Conservation (phyloP, 441 rosid species). For the Mallotus japonicus region DNA sequence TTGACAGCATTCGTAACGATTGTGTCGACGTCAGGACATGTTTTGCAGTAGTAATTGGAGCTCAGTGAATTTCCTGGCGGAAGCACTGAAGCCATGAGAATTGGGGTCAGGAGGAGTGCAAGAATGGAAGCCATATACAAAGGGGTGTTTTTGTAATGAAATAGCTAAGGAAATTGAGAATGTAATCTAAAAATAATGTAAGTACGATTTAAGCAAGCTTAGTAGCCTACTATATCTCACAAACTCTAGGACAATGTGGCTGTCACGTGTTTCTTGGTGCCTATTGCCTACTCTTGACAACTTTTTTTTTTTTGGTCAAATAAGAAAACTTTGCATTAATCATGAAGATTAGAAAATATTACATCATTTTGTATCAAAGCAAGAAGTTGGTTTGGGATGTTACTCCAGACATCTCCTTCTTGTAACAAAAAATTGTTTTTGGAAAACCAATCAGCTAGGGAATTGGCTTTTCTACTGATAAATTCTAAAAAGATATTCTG, state of each 20-base stretch:
- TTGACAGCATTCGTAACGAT: conserved; percentile 42
- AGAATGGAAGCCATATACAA: conserved; percentile 26
- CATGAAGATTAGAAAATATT: no score
- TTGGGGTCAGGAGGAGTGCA: conserved; percentile 26
- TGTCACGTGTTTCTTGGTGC: conserved; percentile 6
- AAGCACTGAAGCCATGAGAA: conserved; percentile 28
- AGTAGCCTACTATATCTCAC: background rate
- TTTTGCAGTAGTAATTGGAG: conserved; percentile 42
- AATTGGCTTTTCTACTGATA: no score
- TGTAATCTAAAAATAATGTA: conserved; percentile 19
- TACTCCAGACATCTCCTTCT: no score
- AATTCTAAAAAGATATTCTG: no score
- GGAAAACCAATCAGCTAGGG: no score
- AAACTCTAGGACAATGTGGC: no score
- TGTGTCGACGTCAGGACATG: conserved; percentile 58
- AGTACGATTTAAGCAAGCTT: conserved; percentile 28
- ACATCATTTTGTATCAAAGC: no score
- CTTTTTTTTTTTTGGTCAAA: no score
- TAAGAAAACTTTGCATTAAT: no score
- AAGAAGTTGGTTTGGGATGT: no score
- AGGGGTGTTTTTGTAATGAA: background rate
- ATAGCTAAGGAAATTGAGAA: conserved; percentile 13
- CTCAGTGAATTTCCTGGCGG: conserved; percentile 41
- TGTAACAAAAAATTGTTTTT: no score
- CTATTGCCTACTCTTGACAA: no score